Conservation (phyloP, 306 rosid species). For the Acacia melanoxylon region DNA sequence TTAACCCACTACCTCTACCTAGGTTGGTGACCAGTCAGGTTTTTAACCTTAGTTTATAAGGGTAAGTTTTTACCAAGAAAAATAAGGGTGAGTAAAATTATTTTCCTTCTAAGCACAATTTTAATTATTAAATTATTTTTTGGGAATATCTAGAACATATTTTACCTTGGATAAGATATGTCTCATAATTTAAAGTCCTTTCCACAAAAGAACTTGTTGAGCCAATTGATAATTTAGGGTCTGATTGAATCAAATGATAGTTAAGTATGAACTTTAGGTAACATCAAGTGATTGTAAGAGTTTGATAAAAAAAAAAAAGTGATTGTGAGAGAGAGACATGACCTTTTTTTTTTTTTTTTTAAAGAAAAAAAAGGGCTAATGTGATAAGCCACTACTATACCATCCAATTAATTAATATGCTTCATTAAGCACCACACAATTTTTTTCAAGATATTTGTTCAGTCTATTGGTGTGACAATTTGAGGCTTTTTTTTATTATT, state of each 20-base stretch:
- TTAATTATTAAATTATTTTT: background rate
- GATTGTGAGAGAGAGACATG: background rate
- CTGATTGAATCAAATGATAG: background rate
- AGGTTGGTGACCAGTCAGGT: no score
- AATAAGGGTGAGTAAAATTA: background rate
- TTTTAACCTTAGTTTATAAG: no score
- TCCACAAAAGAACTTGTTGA: no score
- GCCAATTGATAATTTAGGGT: background rate
- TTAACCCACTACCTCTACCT: no score
- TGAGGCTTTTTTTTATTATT: no score
- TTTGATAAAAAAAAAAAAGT: no score
- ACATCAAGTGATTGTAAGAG: background rate
- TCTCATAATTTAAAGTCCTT: background rate
- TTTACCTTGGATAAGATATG: background rate
- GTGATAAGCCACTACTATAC: background rate
- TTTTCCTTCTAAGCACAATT: background rate
- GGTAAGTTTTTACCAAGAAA: no score
- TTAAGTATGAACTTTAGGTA: background rate
- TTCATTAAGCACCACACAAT: background rate
- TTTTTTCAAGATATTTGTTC: background rate
- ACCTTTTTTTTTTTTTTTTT: background rate
- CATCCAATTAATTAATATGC: background rate
- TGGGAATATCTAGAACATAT: background rate
- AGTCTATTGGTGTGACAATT: background rate
- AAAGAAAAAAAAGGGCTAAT: background rate